A percentile compares a stretch with the other conserved stretches of the same genome.
These are phyloP conservation scores for Quillaja saponaria DNA, from an alignment of 306 rosid genomes.

Conservation along the genomic window DNA sequence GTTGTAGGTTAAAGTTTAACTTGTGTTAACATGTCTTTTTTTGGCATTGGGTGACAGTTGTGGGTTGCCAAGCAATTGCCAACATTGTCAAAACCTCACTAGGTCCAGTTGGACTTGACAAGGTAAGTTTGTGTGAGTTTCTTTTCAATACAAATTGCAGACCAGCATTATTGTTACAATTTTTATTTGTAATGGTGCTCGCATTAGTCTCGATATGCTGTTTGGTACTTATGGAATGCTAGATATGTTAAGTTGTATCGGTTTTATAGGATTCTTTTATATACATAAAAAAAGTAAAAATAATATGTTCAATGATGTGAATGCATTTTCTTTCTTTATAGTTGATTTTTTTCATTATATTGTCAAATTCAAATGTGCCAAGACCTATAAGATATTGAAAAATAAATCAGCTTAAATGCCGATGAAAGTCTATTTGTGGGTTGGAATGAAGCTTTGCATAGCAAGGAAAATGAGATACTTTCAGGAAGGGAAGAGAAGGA, in stretches of 20 bases:
- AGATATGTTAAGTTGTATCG: background rate
- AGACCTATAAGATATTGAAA: no score
- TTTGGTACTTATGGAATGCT: background rate
- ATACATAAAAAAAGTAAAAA: no score
- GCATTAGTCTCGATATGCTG: background rate
- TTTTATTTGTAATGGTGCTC: background rate
- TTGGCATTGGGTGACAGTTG: conserved; percentile 41
- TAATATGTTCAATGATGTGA: no score
- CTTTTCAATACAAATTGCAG: background rate
- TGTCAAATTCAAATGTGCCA: no score
- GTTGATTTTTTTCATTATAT: no score
- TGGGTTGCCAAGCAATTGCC: conserved; percentile 91
- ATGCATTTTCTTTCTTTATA: no score
- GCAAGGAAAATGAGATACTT: no score
- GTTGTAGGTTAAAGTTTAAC: background rate
- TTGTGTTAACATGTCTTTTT: background rate
- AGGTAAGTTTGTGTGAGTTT: conserved; percentile 43
- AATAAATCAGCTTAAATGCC: no score
- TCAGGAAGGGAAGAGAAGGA: no score
- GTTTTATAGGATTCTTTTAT: background rate
- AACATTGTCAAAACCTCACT: conserved; percentile 90
- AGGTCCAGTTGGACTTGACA: conserved; percentile 98
- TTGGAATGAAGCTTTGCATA: no score
- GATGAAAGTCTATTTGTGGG: no score
- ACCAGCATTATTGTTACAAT: background rate